Base-by-base conservation (phyloP, 2,329 filamentous ascomycete species). In the Claviceps purpurea region DNA sequence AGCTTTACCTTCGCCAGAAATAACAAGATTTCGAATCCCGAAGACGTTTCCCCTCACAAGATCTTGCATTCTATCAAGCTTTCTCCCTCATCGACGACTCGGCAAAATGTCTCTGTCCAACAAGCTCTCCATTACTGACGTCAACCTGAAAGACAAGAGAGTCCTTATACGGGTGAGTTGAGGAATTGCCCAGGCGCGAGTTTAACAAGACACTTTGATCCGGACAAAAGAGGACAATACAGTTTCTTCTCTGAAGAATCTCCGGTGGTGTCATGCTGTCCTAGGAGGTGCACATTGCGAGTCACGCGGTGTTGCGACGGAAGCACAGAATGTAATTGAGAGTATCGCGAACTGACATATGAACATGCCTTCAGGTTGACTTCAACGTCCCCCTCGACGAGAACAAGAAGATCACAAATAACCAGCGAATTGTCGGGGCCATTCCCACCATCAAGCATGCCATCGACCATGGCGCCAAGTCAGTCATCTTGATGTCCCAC, bases 341-440 rank as follows among this genome's bases (percentile, higher is more conserved):
- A 38, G 18, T 13, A 45, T 44, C 13, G 34, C 30, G n/a, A 14
- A 18, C 40, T 43, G 30, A 50, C 49, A 34, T 13, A n/a, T 16
- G 24, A 5, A 14, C 2, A 13, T 20, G 24, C 18, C 43, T 11
- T 38, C 51, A 95, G 90, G 91, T 98, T 70, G 93, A 98, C 81
- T 98, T 98, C 84, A 98, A 98, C 74, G 94, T 98, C 53, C 93
- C 93, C 58, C 89, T 98, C 66, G 89, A 98, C 68, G 81, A 77
- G 61, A 78, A 93, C 68, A 94, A 89, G 76, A 90, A 94, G 53
- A 82, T 98, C 71, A 97, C 93, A 71, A 98, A 98, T 82, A 89
- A 85, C 74, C 93, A 98, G 77, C 90, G 93, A 71, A 98, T 98
- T 66, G 90, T 89, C 65, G 94, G 93, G 66, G 93, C 93, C 64